A percentile compares a stretch with the other conserved stretches of the same genome.
Evolutionary conservation across 2,329 filamentous ascomycete genomes (phyloP).

Genomic region (Colletotrichum theobromicola): DNA sequence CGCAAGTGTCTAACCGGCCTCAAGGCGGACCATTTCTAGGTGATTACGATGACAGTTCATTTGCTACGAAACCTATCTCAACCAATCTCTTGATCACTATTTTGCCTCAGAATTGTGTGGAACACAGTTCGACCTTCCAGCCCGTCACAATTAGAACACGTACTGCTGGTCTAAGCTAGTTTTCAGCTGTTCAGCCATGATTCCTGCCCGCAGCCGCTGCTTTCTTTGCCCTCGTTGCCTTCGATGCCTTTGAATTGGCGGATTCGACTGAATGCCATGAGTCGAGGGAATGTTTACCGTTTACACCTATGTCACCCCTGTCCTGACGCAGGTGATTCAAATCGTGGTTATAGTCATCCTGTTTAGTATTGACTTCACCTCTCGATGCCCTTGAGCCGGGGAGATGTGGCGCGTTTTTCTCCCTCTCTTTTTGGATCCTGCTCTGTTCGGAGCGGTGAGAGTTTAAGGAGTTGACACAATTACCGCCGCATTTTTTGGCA

Average conservation of each 20-base stretch:
- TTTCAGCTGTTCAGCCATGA: neutral
- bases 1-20: too few species aligned
- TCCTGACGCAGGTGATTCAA: neutral
- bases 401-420: neutral
- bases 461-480: neutral
- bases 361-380: fast-evolving
- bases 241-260: neutral
- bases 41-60: neutral
- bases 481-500: neutral
- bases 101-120: neutral
- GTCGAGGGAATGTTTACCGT: neutral
- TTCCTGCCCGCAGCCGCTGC: neutral
- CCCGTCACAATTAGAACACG: neutral
- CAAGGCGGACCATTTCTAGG: neutral
- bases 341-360: neutral
- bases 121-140: neutral
- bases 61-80: neutral
- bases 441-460: neutral
- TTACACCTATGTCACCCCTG: neutral
- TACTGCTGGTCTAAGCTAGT: neutral
- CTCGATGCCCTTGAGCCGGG: neutral
- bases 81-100: neutral
- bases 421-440: neutral
- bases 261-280: neutral
- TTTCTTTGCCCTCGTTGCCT: neutral